phyloP scores from a whole-genome alignment of 192 early-diverging fungal species.

The Backusella sp. region DNA sequence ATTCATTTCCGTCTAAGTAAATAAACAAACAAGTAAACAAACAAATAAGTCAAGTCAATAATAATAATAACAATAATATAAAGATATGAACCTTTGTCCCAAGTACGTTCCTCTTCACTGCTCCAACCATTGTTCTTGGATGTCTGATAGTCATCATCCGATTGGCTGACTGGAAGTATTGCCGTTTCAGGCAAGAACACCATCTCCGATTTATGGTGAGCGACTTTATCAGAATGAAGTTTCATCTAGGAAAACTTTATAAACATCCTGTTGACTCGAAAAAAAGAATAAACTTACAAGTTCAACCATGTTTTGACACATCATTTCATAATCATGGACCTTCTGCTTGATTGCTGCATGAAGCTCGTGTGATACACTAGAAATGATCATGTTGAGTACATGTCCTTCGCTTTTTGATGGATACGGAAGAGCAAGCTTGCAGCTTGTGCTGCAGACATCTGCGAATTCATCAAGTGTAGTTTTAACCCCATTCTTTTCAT shows the following conservation, averaged over 20 bases:
- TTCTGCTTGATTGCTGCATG: slow-evolving; percentile 6
- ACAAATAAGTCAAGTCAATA: not conserved
- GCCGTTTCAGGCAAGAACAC: slow-evolving; percentile 10
- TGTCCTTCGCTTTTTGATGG: slow-evolving; percentile 8
- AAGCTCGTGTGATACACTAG: slow-evolving; percentile 10
- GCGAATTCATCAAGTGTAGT: slow-evolving; percentile 7
- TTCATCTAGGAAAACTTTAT: slow-evolving; percentile 13
- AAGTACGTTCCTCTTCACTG: slow-evolving; percentile 3
- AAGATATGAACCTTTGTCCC: slow-evolving; percentile 15
- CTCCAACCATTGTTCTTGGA: slow-evolving; percentile 2
- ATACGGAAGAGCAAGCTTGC: slow-evolving; percentile 3
- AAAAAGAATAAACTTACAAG: slow-evolving; percentile 2
- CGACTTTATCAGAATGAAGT: slow-evolving; percentile 14
- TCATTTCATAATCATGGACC: slow-evolving; percentile 5
- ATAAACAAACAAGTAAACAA: not conserved
- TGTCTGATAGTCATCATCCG: slow-evolving; percentile 8
- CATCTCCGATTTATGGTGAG: slow-evolving; percentile 15
- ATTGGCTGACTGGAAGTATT: slow-evolving; percentile 9
- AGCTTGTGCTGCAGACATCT: slow-evolving; percentile 11
- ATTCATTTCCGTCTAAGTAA: slow-evolving; percentile 4
- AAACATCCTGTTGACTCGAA: not conserved
- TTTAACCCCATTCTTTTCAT: not conserved
- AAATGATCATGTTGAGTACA: slow-evolving; percentile 9
- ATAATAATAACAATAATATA: not conserved
- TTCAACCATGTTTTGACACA: slow-evolving; percentile 18